Percentiles rank a stretch among this genome's conserved stretches.
These are phyloP conservation scores for Alternaria gansuensis DNA, from an alignment of 2,329 filamentous ascomycete genomes.

Conservation along the genomic window DNA sequence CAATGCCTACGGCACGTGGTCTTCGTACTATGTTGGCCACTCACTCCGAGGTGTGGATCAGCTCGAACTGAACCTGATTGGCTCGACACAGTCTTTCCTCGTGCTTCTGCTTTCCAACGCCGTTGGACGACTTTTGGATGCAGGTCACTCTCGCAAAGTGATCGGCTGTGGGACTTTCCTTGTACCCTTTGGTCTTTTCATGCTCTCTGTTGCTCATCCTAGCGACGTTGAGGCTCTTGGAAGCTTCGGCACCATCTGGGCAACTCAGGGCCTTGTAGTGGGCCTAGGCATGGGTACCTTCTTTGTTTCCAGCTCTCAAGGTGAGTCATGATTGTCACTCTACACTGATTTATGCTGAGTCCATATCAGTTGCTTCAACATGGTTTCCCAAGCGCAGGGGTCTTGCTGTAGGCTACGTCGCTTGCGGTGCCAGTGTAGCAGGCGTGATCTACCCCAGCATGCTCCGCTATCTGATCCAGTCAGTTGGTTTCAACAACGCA, in stretches of 20 bases:
- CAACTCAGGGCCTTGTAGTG: conserved; percentile 58
- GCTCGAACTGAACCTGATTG: conserved; percentile 58
- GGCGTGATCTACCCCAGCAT: conserved; percentile 60
- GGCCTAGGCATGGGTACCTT: conserved; percentile 63
- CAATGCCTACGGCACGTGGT: conserved; percentile 61
- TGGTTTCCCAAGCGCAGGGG: conserved; percentile 60
- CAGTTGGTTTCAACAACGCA: conserved; percentile 58
- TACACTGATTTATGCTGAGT: background rate
- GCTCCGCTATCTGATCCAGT: conserved; percentile 55
- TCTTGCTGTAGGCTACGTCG: conserved; percentile 61
- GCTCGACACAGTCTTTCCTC: conserved; percentile 59
- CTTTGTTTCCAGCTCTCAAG: conserved; percentile 62
- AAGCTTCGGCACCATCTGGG: conserved; percentile 57
- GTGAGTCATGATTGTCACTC: conserved; percentile 41
- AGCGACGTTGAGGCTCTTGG: conserved; percentile 47
- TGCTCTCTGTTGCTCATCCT: conserved; percentile 56
- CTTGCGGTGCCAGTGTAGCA: conserved; percentile 60
- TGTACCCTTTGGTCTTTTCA: conserved; percentile 57
- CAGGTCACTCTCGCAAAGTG: conserved; percentile 55
- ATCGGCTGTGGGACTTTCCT: conserved; percentile 55
- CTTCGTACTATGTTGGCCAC: conserved; percentile 59
- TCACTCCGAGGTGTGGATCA: conserved; percentile 55
- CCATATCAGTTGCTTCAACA: conserved; percentile 56
- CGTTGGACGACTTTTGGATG: conserved; percentile 61
- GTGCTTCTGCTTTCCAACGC: conserved; percentile 58